Evolutionary conservation across 768 basidiomycete species (phyloP).

Genomic region (Cantharellus cinnabarinus): DNA sequence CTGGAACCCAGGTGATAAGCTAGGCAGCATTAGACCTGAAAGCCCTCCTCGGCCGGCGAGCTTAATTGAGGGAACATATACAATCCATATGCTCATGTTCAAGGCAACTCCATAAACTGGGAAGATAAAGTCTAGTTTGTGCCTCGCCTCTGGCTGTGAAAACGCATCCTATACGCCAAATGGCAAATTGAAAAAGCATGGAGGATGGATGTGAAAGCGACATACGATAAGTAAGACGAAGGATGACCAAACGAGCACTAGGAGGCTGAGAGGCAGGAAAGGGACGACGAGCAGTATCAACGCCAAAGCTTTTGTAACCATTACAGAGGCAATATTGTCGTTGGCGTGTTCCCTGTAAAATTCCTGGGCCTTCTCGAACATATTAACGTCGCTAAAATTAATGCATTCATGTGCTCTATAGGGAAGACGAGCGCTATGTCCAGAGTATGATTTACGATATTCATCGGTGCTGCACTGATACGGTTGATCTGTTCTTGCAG

Average conservation of each 20-base stretch:
- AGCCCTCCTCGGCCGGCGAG: not conserved
- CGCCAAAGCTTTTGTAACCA: not conserved
- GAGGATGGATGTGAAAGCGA: not conserved
- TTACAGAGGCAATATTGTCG: not conserved
- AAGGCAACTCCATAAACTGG: not conserved
- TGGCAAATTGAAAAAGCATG: not conserved
- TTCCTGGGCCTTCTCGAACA: not conserved
- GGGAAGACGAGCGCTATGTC: no score
- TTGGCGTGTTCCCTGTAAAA: not conserved
- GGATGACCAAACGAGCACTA: not conserved
- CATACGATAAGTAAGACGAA: not conserved
- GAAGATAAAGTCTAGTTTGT: not conserved
- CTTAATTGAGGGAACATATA: not conserved
- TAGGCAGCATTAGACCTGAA: not conserved
- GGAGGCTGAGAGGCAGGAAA: not conserved
- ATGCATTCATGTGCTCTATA: not conserved
- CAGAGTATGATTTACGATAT: no score
- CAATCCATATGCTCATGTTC: not conserved
- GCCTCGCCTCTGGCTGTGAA: not conserved
- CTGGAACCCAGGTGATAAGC: not conserved
- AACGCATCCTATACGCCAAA: not conserved
- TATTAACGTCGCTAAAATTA: not conserved
- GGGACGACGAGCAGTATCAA: not conserved
- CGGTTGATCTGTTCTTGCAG: no score
- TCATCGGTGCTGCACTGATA: no score